Conservation (phyloP, 805 yeast genomes). For the Clavispora santaluciae region DNA sequence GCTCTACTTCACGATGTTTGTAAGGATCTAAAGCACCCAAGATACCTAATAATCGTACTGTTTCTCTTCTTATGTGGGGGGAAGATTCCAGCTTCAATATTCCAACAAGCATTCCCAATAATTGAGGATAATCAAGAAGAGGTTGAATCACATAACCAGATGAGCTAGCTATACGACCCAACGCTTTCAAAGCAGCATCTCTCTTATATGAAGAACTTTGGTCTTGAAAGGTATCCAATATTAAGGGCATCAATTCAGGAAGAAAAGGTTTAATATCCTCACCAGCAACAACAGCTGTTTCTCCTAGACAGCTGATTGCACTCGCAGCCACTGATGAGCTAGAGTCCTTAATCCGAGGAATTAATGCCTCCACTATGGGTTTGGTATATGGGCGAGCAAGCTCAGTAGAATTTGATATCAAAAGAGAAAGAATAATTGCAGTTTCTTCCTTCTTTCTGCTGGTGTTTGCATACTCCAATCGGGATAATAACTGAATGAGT, state of each 20-base stretch:
- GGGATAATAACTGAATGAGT: constrained; percentile 77
- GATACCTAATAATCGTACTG: constrained; percentile 85
- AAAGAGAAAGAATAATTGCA: constrained; percentile 65
- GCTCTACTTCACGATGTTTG: constrained; percentile 87
- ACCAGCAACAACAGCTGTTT: constrained; percentile 82
- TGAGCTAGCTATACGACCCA: constrained; percentile 85
- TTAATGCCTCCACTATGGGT: constrained; percentile 79
- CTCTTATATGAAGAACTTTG: constrained; percentile 85
- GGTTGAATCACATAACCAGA: constrained; percentile 97
- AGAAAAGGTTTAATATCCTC: constrained; percentile 73
- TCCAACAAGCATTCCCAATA: constrained; percentile 74
- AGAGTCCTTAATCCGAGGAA: constrained; percentile 69
- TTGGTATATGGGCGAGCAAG: constrained; percentile 87
- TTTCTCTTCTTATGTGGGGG: constrained; percentile 71
- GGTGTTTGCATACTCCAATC: constrained; percentile 74
- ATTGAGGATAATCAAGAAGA: constrained; percentile 81
- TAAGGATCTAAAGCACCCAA: constrained; percentile 97
- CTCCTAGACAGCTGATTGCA: constrained; percentile 84
- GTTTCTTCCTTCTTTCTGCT: constrained; percentile 80
- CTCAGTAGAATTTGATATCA: constrained; percentile 73
- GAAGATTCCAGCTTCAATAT: constrained; percentile 80
- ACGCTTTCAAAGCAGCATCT: constrained; percentile 81
- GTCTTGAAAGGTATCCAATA: constrained; percentile 84
- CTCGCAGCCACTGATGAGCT: constrained; percentile 83
- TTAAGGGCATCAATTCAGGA: constrained; percentile 76